Evolutionary conservation across 2,329 filamentous ascomycete species (phyloP), one percentile per base, ranked within the genome.

Genomic region (Microsporum ferrugineum): DNA sequence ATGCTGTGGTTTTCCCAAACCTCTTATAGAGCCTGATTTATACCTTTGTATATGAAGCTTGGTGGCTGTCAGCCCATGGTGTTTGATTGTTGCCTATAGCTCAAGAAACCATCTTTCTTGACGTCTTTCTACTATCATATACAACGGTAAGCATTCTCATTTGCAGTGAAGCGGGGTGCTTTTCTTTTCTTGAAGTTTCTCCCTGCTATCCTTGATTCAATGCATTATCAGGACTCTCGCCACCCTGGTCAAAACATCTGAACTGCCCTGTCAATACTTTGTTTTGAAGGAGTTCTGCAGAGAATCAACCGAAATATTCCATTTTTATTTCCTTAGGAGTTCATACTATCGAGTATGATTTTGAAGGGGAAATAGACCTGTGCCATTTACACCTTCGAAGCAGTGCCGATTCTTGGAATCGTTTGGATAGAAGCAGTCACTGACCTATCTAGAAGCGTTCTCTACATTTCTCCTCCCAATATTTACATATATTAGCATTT

Each of bases 211-310:
- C 14, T 51, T 51, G 8, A 14, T 36, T 55, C 29, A 55, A 55
- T 36, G 5, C 29, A 47, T 17, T 23, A 55, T 55, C 51, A n/a
- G 33, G 31, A 55, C 17, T 23, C 51, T 55, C n/a, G 51, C 51
- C 51, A 55, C 51, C 17, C 31, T 23, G 8, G 2, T n/a, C 49
- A 67, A 65, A 75, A 69, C 31, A 17, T n/a, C 23, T 10, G 27
- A 38, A 17, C 45, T 51, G 10, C 43, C 7, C 12, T 51, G 12
- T 51, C 14, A 31, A 23, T 10, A 51, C 45, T 29, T 29, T 8
- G n/a, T 27, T 51, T 12, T 33, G 45, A 5, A 12, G 45, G 10
- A n/a, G 5, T 34, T 38, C 14, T 38, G 33, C 36, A 36, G 6
- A 55, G 51, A 55, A 38, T 29, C 23, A 4, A 4, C 23, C 3